Conservation (phyloP, 805 yeast species). For the Monosporozyma unispora region DNA sequence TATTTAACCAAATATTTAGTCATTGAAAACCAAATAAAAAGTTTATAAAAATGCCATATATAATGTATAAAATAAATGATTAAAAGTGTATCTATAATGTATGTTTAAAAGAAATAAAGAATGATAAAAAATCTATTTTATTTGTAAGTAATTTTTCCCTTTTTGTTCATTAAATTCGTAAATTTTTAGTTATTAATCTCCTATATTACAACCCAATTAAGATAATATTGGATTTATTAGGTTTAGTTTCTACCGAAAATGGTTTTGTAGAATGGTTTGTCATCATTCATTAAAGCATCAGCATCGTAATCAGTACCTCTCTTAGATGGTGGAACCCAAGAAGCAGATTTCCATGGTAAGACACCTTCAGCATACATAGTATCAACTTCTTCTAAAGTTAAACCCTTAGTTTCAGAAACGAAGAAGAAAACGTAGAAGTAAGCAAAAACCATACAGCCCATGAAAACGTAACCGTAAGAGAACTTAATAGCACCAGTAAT, state of each 20-base stretch:
- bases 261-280: constrained; percentile 25
- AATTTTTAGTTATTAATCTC: background rate
- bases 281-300: constrained; percentile 23
- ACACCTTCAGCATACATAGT: constrained; percentile 42
- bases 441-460: constrained; percentile 51
- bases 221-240: background rate
- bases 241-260: constrained; percentile 4
- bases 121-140: background rate
- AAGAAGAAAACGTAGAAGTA: constrained; percentile 63
- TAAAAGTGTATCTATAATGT: background rate
- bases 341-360: constrained; percentile 39
- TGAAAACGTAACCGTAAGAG: constrained; percentile 58
- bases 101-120: background rate
- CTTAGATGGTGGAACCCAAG: constrained; percentile 44
- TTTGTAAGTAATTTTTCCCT: background rate
- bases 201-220: background rate
- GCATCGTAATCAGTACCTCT: constrained; percentile 26
- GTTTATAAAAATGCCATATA: background rate
- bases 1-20: background rate
- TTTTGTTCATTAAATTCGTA: background rate
- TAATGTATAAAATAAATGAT: background rate
- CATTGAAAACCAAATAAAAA: background rate
- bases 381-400: constrained; percentile 76
- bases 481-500: constrained; percentile 58
- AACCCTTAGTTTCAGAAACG: constrained; percentile 73